Base-by-base conservation (phyloP, 192 early-diverging fungal genomes). In the Coemansia asiatica region DNA sequence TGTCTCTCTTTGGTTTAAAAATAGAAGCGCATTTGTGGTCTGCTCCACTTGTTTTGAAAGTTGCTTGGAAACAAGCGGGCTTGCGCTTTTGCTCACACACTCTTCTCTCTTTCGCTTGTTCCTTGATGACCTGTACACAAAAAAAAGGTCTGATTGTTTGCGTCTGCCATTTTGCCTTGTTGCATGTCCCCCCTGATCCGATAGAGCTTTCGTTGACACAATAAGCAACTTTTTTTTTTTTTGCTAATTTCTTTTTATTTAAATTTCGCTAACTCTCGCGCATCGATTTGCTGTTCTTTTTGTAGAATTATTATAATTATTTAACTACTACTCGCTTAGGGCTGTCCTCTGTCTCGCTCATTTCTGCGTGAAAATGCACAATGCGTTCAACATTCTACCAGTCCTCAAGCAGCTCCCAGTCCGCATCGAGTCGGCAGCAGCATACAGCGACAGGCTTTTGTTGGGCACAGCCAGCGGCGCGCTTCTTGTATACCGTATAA, bases 361-460 rank as follows among this genome's bases (percentile, higher is more conserved):
- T 23, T 23, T 12, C 2, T 21, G 19, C 49, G 13, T 9, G 13
- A 54, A 8, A 68, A 92, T 92, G 90, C 88, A 90, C 79, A 85
- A 90, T 81, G 90, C 90, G 50, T 92, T 92, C 68, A 85, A 89
- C 68, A 84, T 90, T 56, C 87, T 85, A 28, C 85, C 89, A 53
- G 87, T 90, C 61, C 79, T 92, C 35, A 87, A 89, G 63, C 89
- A 90, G 71, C 74, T 92, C 38, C 84, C 82, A 2, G 84, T 84
- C 62, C 86, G 85, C 68, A 87, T 92, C 56, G 90, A 90, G 66
- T 86, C 89, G 35, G 89, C 90, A 16, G 86, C 85, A 72, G 89
- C 71, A 27, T 78, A 74, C 62, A 85, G 90, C 55, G 89, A 91
- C 74, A 87, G 88, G 55, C 72, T 93, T 50, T 80, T 90, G 36